Evolutionary conservation across 2,329 filamentous ascomycete species (phyloP).

Genomic region (Lachnellula subtilissima): DNA sequence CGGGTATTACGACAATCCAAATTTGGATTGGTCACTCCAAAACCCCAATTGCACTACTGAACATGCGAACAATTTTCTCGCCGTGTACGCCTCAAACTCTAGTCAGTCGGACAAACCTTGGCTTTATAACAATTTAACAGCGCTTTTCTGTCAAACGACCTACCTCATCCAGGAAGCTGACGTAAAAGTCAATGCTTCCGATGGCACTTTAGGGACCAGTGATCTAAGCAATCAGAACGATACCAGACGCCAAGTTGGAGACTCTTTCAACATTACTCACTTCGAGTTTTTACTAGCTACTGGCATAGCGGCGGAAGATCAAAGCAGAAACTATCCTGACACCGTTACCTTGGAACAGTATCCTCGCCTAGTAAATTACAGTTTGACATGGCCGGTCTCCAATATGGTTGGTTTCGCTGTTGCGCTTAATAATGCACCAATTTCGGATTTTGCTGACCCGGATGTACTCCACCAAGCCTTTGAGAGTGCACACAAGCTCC

Average conservation of each 20-base stretch:
- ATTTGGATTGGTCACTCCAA: conserved; percentile 32
- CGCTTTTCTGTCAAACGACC: conserved; percentile 38
- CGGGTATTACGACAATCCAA: conserved; percentile 37
- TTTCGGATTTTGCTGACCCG: conserved; percentile 34
- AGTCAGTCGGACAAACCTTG: background rate
- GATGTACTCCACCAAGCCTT: conserved; percentile 32
- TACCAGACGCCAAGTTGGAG: background rate
- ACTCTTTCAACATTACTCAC: conserved; percentile 34
- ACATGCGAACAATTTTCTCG: conserved; percentile 37
- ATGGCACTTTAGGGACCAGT: background rate
- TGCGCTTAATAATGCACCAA: conserved; percentile 20
- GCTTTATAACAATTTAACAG: conserved; percentile 27
- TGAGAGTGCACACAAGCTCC: conserved; percentile 37
- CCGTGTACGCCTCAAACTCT: conserved; percentile 17
- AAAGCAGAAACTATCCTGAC: conserved; percentile 16
- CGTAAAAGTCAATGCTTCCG: conserved; percentile 34
- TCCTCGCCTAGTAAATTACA: conserved; percentile 16
- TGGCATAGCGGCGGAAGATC: conserved; percentile 12
- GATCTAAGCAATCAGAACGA: too few species aligned
- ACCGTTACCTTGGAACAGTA: conserved; percentile 18
- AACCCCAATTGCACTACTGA: conserved; percentile 31
- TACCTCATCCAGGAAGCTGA: conserved; percentile 45
- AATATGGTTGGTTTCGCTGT: conserved; percentile 38
- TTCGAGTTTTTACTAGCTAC: conserved; percentile 35
- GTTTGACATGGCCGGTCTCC: conserved; percentile 21